Conservation (phyloP, 2,329 filamentous ascomycete species). For the Aspergillus pseudoterreus region DNA sequence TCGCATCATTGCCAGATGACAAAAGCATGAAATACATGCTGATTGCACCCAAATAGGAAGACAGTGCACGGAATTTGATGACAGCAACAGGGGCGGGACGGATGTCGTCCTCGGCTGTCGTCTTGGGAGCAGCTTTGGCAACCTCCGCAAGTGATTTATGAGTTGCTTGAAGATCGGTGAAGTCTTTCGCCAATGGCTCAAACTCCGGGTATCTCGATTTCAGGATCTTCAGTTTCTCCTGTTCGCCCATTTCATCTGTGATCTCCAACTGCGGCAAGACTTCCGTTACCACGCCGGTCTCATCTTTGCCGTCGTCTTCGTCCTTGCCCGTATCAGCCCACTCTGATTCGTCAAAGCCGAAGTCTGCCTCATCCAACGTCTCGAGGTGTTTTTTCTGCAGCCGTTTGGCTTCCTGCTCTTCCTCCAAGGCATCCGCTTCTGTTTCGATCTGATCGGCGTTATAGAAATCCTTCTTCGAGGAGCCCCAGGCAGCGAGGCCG, state of each 20-base stretch:
- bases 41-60: slow-evolving; percentile 80
- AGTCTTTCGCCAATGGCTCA: slow-evolving; percentile 77
- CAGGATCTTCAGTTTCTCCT: slow-evolving; percentile 72
- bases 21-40: slow-evolving; percentile 93
- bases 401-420: slow-evolving; percentile 84
- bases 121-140: slow-evolving; percentile 50
- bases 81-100: slow-evolving; percentile 52
- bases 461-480: slow-evolving; percentile 87
- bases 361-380: slow-evolving; percentile 87
- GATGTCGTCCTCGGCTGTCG: slow-evolving; percentile 33
- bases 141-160: slow-evolving; percentile 59
- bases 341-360: slow-evolving; percentile 84
- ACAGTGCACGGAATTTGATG: slow-evolving; percentile 74
- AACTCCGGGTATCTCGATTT: slow-evolving; percentile 87
- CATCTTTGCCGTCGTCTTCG: slow-evolving; percentile 44
- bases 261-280: slow-evolving; percentile 81
- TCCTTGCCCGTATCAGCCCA: slow-evolving; percentile 63
- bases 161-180: slow-evolving; percentile 63
- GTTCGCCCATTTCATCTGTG: slow-evolving; percentile 69
- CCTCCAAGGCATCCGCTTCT: slow-evolving; percentile 74
- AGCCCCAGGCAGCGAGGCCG: slow-evolving; percentile 74
- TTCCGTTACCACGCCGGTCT: slow-evolving; percentile 68
- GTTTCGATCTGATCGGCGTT: slow-evolving; percentile 74
- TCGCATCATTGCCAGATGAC: slow-evolving; percentile 67
- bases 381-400: slow-evolving; percentile 88